These are phyloP conservation scores for Puccinia horiana DNA, from an alignment of 1,284 basidiomycete species.

Conservation along the genomic window DNA sequence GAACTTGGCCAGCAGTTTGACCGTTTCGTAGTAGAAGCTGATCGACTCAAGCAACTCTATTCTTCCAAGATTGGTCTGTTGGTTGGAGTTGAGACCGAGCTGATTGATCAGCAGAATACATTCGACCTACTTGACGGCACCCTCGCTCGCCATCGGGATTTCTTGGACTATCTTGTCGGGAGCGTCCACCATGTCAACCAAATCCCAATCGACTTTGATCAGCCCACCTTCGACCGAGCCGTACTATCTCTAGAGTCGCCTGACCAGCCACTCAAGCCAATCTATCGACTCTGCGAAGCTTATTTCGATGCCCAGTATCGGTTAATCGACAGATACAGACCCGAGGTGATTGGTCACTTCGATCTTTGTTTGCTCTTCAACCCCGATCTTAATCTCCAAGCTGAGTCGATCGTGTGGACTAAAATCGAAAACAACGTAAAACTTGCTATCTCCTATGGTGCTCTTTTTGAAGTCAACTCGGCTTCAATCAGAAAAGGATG, in stretches of 20 bases:
- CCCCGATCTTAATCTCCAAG: conserved; percentile 48
- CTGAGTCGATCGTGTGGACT: conserved; percentile 65
- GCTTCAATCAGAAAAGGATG: conserved; percentile 91
- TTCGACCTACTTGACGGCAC: conserved; percentile 62
- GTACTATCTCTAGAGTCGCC: conserved; percentile 52
- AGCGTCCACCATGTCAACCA: conserved; percentile 86
- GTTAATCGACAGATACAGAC: conserved; percentile 70
- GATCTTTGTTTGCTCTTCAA: conserved; percentile 82
- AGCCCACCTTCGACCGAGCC: conserved; percentile 64
- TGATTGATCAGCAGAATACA: conserved; percentile 70
- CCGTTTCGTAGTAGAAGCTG: conserved; percentile 73
- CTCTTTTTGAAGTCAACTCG: conserved; percentile 88
- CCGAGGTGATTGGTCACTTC: conserved; percentile 89
- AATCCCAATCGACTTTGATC: conserved; percentile 91
- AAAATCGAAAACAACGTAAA: conserved; percentile 75
- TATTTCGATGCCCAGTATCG: conserved; percentile 83
- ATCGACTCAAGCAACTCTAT: conserved; percentile 69
- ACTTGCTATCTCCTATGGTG: conserved; percentile 77
- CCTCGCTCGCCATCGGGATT: conserved; percentile 64
- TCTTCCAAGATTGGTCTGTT: conserved; percentile 71
- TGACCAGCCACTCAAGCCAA: conserved; percentile 50
- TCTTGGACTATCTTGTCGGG: conserved; percentile 88
- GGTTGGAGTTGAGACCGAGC: conserved; percentile 91
- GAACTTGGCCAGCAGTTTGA: conserved; percentile 67
- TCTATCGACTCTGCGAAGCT: conserved; percentile 62